These are phyloP conservation scores for Rhynchosporium secalis DNA, from an alignment of 2,329 filamentous ascomycete species.

Conservation along the genomic window DNA sequence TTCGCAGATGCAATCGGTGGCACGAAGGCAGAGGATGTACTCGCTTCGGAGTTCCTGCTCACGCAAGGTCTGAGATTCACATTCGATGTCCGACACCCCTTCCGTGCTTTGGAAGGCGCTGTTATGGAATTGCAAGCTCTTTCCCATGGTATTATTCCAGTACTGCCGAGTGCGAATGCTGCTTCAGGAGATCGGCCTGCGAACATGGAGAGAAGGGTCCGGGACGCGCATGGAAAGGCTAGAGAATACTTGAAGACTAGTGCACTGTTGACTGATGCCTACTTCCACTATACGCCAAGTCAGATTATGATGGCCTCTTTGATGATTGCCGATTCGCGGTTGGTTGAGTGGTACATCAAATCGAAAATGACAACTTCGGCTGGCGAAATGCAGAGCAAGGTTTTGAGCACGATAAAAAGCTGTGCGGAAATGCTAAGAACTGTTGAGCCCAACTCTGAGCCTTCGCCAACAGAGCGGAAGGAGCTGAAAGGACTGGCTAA, in stretches of 20 bases:
- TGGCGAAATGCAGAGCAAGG: conserved; percentile 45
- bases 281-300: conserved; percentile 92
- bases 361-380: conserved; percentile 37
- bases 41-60: conserved; percentile 89
- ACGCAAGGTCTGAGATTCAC: conserved; percentile 92
- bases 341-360: conserved; percentile 44
- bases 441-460: conserved; percentile 46
- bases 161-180: conserved; percentile 23
- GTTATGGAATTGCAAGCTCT: conserved; percentile 77
- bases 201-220: conserved; percentile 46
- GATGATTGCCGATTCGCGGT: conserved; percentile 68
- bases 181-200: conserved; percentile 17
- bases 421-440: conserved; percentile 57
- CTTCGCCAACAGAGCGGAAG: conserved; percentile 41
- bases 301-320: conserved; percentile 90
- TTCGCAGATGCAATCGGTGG: conserved; percentile 71
- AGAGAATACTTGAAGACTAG: conserved; percentile 74
- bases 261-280: conserved; percentile 87
- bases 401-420: conserved; percentile 49
- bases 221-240: conserved; percentile 69
- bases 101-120: conserved; percentile 81
- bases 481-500: conserved; percentile 60
- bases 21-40: conserved; percentile 75
- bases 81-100: conserved; percentile 90
- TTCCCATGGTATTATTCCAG: conserved; percentile 47